Evolutionary conservation across 805 yeast genomes (phyloP).

Genomic region (Clavispora phyllophila): DNA sequence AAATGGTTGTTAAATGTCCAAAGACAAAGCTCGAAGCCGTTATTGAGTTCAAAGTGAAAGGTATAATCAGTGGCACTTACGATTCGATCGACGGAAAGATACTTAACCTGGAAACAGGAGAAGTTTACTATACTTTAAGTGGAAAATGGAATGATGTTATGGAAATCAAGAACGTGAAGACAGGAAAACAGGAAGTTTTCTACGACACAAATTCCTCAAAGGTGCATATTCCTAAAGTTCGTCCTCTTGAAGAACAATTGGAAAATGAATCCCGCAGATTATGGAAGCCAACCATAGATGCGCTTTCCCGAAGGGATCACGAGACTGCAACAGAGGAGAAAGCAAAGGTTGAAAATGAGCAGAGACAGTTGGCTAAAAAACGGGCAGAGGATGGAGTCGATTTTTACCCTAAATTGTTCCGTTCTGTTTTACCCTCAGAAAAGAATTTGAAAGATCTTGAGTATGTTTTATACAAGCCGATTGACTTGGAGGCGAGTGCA

Average conservation of each 20-base stretch:
- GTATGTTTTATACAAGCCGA: too few species aligned
- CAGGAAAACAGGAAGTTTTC: constrained; percentile 41
- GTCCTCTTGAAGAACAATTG: constrained; percentile 77
- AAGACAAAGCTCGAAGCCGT: constrained; percentile 59
- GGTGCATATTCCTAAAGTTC: constrained; percentile 61
- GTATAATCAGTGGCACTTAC: constrained; percentile 87
- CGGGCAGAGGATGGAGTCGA: constrained; percentile 34
- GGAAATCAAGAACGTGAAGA: constrained; percentile 50
- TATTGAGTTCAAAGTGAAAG: constrained; percentile 92
- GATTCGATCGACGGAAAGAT: constrained; percentile 88
- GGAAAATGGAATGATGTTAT: constrained; percentile 95
- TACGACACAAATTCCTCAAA: constrained; percentile 46
- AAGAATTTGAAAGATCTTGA: too few species aligned
- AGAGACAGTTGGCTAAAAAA: constrained; percentile 66
- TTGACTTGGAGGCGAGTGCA: too few species aligned
- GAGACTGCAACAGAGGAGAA: constrained; percentile 83
- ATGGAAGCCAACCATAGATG: constrained; percentile 80
- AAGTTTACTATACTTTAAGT: too few species aligned
- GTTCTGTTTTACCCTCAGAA: too few species aligned
- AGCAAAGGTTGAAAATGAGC: constrained; percentile 80
- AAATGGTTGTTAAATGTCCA: constrained; percentile 68
- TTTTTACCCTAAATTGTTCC: too few species aligned
- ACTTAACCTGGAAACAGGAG: too few species aligned
- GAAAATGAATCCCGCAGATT: constrained; percentile 73
- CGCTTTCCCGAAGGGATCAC: constrained; percentile 77